Evolutionary conservation across 306 rosid species (phyloP).

Genomic region (Sesbania bispinosa): DNA sequence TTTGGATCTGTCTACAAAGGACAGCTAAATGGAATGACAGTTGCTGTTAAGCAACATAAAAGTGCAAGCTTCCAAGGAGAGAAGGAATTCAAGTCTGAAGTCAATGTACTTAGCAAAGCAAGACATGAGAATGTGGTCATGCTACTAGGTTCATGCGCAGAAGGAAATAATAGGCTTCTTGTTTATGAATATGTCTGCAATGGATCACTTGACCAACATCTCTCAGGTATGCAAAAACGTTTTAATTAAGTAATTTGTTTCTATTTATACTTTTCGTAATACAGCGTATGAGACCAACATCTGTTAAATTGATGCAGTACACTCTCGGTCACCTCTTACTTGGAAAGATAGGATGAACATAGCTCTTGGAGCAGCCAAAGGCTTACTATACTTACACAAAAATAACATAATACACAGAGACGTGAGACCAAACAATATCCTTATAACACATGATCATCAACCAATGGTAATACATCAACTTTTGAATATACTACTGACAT

Average conservation of each 20-base stretch:
- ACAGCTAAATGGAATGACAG: constrained; percentile 42
- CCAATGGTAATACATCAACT: constrained; percentile 57
- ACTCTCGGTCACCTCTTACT: constrained; percentile 42
- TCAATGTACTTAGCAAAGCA: constrained; percentile 65
- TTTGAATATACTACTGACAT: background rate
- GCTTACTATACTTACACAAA: constrained; percentile 65
- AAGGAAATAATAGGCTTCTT: constrained; percentile 65
- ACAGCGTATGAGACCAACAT: background rate
- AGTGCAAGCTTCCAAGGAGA: constrained; percentile 74
- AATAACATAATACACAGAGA: constrained; percentile 85
- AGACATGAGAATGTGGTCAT: constrained; percentile 81
- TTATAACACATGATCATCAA: constrained; percentile 69
- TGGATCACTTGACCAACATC: constrained; percentile 75
- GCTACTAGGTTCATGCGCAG: constrained; percentile 79
- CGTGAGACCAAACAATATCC: constrained; percentile 80
- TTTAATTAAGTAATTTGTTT: background rate
- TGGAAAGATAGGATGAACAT: constrained; percentile 76
- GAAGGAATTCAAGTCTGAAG: constrained; percentile 77
- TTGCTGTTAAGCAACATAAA: constrained; percentile 83
- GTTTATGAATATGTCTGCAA: constrained; percentile 88
- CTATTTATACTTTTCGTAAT: background rate
- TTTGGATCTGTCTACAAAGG: constrained; percentile 76
- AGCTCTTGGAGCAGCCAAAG: constrained; percentile 76
- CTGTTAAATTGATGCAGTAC: constrained; percentile 43
- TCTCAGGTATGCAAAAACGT: constrained; percentile 45